These are phyloP conservation scores for Takakia lepidozioides DNA, from an alignment of 225 moss, liverwort and hornwort genomes.

Conservation along the genomic window DNA sequence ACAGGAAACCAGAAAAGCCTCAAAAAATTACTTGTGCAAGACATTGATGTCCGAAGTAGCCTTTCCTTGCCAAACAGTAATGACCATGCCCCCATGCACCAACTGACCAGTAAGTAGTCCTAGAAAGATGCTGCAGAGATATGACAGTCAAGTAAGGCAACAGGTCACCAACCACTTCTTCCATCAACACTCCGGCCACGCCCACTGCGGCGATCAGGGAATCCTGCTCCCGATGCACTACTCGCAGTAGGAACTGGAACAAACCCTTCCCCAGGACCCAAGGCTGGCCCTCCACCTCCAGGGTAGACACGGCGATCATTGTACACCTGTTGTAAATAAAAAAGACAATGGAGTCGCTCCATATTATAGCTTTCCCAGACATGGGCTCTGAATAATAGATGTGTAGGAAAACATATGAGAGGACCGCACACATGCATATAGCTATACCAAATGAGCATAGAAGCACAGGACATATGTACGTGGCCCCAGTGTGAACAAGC, in stretches of 20 bases:
- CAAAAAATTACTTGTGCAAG: not conserved
- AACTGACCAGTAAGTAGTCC: no score
- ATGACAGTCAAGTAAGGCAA: not conserved
- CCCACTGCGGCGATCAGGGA: constrained; percentile 73
- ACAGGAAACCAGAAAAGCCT: no score
- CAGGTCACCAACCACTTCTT: constrained; percentile 76
- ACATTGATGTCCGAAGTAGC: not conserved
- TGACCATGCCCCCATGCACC: no score
- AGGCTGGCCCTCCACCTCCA: constrained; percentile 83
- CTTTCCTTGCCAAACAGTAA: no score
- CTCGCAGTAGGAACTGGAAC: constrained; percentile 83
- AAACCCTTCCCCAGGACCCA: constrained; percentile 75
- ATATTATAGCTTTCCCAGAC: no score
- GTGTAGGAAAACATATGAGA: no score
- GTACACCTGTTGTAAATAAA: constrained; percentile 79
- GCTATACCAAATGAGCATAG: no score
- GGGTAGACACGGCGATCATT: constrained; percentile 97
- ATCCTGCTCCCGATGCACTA: constrained; percentile 64
- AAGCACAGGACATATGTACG: no score
- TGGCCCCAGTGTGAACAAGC: no score
- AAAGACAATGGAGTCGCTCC: no score
- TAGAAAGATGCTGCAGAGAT: not conserved
- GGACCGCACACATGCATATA: no score
- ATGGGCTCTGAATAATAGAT: no score
- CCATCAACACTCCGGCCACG: constrained; percentile 80